Conservation (phyloP, 2,329 filamentous ascomycete genomes). For the Colletotrichum sp. region DNA sequence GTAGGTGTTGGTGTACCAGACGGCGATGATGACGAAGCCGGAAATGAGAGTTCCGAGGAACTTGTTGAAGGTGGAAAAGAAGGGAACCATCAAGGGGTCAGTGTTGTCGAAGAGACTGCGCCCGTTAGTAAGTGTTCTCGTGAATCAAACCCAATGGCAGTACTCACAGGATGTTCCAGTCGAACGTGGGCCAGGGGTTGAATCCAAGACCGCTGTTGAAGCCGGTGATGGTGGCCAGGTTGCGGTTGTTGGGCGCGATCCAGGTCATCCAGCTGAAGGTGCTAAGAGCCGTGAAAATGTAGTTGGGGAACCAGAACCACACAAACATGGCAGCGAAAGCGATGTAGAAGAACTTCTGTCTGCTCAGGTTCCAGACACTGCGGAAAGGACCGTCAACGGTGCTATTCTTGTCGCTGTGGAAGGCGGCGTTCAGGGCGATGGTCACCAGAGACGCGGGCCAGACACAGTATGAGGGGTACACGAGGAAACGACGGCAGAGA, state of each 20-base stretch:
- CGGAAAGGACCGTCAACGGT: slow-evolving; percentile 34
- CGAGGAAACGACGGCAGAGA: slow-evolving; percentile 45
- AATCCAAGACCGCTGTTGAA: slow-evolving; percentile 34
- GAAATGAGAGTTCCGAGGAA: slow-evolving; percentile 62
- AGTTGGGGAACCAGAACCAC: slow-evolving; percentile 56
- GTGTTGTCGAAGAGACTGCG: slow-evolving; percentile 25
- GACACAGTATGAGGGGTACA: slow-evolving; percentile 50
- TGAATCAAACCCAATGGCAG: too few relatives aligned
- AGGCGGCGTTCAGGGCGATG: slow-evolving; percentile 46
- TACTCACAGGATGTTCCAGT: slow-evolving; percentile 31
- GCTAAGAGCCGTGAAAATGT: slow-evolving; percentile 46
- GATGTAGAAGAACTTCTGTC: slow-evolving; percentile 45
- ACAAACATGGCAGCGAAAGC: slow-evolving; percentile 47
- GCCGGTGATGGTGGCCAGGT: slow-evolving; percentile 32
- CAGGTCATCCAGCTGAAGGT: slow-evolving; percentile 53
- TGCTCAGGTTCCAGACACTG: slow-evolving; percentile 37
- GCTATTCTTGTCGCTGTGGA: slow-evolving; percentile 41
- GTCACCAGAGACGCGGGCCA: slow-evolving; percentile 53
- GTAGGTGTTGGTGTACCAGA: slow-evolving; percentile 66
- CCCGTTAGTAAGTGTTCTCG: neutral
- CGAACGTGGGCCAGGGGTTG: slow-evolving; percentile 33
- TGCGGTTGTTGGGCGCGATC: slow-evolving; percentile 44
- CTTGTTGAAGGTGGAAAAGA: slow-evolving; percentile 67
- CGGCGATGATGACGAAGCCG: slow-evolving; percentile 57
- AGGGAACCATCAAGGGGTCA: slow-evolving; percentile 53